These are phyloP conservation scores for Acer saccharum DNA, from an alignment of 345 rosid genomes.

Conservation along the genomic window DNA sequence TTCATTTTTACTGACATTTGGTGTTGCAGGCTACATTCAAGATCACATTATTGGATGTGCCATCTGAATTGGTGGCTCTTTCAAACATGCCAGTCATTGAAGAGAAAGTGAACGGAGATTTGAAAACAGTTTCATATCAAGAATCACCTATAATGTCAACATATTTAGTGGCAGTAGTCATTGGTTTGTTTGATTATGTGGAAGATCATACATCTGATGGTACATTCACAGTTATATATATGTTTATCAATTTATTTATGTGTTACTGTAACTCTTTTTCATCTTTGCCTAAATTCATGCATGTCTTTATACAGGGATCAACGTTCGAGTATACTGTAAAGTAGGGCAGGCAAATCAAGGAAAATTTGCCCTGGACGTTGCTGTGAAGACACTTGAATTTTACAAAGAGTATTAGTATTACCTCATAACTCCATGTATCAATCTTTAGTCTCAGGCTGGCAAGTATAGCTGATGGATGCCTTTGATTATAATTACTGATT, in stretches of 20 bases:
- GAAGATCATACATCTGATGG: conserved; percentile 95
- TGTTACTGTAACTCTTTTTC: background rate
- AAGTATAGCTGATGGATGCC: conserved; percentile 5
- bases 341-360: conserved; percentile 91
- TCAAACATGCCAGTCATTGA: conserved; percentile 84
- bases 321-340: conserved; percentile 90
- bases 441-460: background rate
- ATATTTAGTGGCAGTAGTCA: conserved; percentile 87
- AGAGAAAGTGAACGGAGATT: conserved; percentile 68
- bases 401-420: conserved; percentile 63
- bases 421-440: background rate
- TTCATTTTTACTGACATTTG: conserved; percentile 18
- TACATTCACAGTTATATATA: conserved; percentile 18
- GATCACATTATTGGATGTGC: conserved; percentile 84
- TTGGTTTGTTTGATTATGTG: conserved; percentile 86
- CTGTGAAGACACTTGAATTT: conserved; percentile 81
- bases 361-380: conserved; percentile 89
- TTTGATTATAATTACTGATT: background rate
- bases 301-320: conserved; percentile 52
- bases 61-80: conserved; percentile 78
- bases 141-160: conserved; percentile 97
- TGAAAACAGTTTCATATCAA: conserved; percentile 69
- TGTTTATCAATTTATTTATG: background rate
- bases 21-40: conserved; percentile 81
- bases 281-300: conserved; percentile 11